Evolutionary conservation across 257 asterid genomes (phyloP), one percentile per base, ranked within the genome.

Genomic region (Solanum arcanum): DNA sequence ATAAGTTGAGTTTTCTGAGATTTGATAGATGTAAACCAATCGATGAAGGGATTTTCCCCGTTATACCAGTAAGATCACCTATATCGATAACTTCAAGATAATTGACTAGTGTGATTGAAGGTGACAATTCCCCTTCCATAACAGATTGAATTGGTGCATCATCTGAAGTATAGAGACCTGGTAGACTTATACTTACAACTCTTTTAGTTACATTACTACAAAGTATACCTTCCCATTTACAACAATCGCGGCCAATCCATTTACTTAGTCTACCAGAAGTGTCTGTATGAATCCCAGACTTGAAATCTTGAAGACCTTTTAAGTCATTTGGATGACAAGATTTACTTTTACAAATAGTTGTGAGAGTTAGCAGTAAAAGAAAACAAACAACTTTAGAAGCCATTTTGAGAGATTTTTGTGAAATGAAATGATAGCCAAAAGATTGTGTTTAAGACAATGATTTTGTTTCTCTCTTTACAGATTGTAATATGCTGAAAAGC

Each of bases 181-280:
- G 94, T 56, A 94, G 95, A 84, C 89, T 91, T 37, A 94, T 70
- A 88, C 91, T 80, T 70, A 89, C 93, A 14, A 94, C 97, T 90
- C 96, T 91, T 3, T 91, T 91, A 23, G 93, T 92, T 13, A 10
- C 27, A 56, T 86, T 89, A 89, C 90, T 86, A 25, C 95, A 93
- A 8, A 82, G 49, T 85, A 94, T 87, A 12, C 95, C 96, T 59
- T 85, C 92, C 98, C 98, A 94, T 16, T 76, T 81, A 92, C 98
- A 93, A 91, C 98, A 94, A 81, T 33, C 27, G 0, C 6, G 31
- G 21, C 94, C 93, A 3, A 39, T 83, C 97, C 98, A 94, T 2
- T 20, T 92, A 87, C 69, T 37, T 47, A 93, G 83, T 56, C 98
- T 87, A 46, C 87, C 81, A 0, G 98, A 92, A 23, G 78, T 23